Conservation (phyloP, 1,139 yeast genomes). For the Yamadazyma kanchanaburiensis region DNA sequence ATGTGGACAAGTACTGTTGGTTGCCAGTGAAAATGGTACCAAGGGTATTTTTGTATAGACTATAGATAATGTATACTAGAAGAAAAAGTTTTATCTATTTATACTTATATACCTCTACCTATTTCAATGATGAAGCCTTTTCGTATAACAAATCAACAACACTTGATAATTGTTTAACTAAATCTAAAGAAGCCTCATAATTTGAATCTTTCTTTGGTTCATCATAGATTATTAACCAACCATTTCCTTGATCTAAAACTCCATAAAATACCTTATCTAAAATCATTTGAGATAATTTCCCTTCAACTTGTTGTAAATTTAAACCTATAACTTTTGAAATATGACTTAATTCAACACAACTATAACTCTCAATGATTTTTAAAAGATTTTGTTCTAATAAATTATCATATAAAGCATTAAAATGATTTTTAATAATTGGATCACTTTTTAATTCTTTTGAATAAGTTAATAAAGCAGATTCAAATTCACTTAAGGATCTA, state of each 20-base stretch:
- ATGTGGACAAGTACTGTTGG: conserved; percentile 56
- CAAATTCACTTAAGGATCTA: conserved; percentile 89
- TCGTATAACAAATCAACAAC: conserved; percentile 92
- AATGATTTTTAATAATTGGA: conserved; percentile 85
- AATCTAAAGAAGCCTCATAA: conserved; percentile 82
- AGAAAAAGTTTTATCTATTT: conserved; percentile 1
- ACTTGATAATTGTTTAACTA: conserved; percentile 80
- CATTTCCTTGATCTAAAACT: conserved; percentile 96
- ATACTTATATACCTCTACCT: conserved; percentile 5
- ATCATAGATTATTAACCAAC: conserved; percentile 91
- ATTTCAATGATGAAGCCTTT: conserved; percentile 80
- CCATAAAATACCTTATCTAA: conserved; percentile 92
- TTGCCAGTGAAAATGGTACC: conserved; percentile 38
- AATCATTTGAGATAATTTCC: conserved; percentile 94
- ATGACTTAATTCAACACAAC: conserved; percentile 88
- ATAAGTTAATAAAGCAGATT: conserved; percentile 69
- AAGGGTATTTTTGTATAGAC: conserved; percentile 2
- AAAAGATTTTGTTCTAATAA: conserved; percentile 89
- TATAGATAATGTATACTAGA: not conserved
- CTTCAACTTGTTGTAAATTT: conserved; percentile 86
- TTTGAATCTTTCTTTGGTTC: conserved; percentile 88
- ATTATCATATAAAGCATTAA: conserved; percentile 89
- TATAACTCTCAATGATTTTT: conserved; percentile 93
- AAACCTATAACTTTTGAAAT: conserved; percentile 86
- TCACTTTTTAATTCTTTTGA: conserved; percentile 79